phyloP scores from a whole-genome alignment of 106 monocot species.

The Dendrobium nobile region DNA sequence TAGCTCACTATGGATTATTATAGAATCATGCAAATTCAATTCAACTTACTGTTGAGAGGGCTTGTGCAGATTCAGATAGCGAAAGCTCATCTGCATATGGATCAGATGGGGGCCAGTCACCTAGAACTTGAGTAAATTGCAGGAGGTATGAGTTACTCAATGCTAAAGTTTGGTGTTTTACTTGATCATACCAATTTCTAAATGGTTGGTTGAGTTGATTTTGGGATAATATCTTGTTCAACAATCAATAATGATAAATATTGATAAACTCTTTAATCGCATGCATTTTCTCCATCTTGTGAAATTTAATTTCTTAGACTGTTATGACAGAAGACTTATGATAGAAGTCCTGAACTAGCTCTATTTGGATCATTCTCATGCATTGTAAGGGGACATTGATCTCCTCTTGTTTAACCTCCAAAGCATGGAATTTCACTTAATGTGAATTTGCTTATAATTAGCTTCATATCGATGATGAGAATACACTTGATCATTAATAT shows the following conservation, averaged over 20 bases:
- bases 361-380: neutral
- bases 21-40: neutral
- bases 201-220: neutral
- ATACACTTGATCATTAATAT: no score
- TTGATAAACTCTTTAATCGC: neutral
- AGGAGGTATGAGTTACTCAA: conserved; percentile 2
- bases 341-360: neutral
- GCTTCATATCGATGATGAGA: no score
- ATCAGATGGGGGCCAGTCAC: conserved; percentile 36
- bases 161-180: neutral
- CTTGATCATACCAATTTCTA: neutral
- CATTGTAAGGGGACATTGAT: no score
- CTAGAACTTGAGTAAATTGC: conserved; percentile 18
- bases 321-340: neutral
- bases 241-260: neutral
- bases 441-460: no score
- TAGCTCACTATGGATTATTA: neutral
- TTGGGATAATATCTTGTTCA: neutral
- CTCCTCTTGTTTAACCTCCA: no score
- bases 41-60: neutral
- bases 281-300: neutral
- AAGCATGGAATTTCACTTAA: no score
- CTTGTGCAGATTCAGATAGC: conserved; percentile 49
- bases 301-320: neutral
- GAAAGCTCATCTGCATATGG: conserved; percentile 56